Base-by-base conservation (phyloP, 1,284 basidiomycete species). In the Cryptococcus hybrid region DNA sequence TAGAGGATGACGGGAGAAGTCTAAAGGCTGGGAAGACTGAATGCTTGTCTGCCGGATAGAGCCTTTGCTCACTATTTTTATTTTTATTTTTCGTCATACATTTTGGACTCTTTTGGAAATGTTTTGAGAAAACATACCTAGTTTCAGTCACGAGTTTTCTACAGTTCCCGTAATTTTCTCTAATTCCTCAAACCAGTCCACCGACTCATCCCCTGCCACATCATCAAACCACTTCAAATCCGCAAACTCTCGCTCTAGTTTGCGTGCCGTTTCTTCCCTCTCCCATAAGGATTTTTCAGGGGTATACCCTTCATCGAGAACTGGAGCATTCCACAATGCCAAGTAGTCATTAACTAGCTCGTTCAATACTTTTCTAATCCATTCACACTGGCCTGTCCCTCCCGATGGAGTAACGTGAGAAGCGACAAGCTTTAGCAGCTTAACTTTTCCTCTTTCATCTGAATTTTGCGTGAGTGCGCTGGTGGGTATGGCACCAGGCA, bases 211-310 rank as follows among this genome's bases (percentile, higher is more conserved):
- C 2, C 50, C 55, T 30, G 64, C 64, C 5, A 70, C 34, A 51
- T 66, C 66, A 54, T 76, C 74, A 36, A 76, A 55, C 13, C 46
- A 56, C 54, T 70, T 73, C 53, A 76, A 51, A 43, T 69, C 68
- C n/a, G 47, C 56, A 40, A 76, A 52, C 36, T 65, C 51, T 4
- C 35, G 18, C 48, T 35, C 46, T 7, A 63, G 40, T 8, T 30
- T 13, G 9, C 38, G 39, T 11, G 58, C 34, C 3, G 11, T 30
- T 9, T 42, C 30, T 38, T 56, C 51, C 34, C 51, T 61, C 34
- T 53, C 47, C 39, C 50, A 58, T 9, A 51, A 3, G 24, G 24
- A 24, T 24, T 24, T 24, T 24, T 24, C 24, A 24, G 24, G 3
- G 24, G 24, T 24, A 24, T 24, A 24, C 3, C 24, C 24, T 8